phyloP scores from a whole-genome alignment of 1,139 yeast species.

The Hyphopichia wangnamkhiaoensis region DNA sequence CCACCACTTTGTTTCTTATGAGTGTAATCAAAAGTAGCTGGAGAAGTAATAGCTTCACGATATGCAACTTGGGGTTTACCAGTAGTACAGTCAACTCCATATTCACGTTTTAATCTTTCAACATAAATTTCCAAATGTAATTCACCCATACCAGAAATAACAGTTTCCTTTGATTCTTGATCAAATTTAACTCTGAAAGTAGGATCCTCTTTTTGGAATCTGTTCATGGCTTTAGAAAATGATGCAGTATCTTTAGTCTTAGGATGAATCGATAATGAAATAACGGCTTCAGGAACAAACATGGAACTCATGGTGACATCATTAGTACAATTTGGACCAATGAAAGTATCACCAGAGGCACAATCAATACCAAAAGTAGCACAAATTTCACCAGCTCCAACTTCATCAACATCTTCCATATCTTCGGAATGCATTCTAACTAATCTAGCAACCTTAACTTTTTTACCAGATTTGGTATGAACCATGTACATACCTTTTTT shows the following conservation, averaged over 20 bases:
- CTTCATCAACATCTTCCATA: slow-evolving; percentile 96
- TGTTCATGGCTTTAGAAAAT: slow-evolving; percentile 93
- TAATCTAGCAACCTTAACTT: slow-evolving; percentile 89
- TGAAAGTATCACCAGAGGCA: slow-evolving; percentile 98
- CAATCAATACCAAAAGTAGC: slow-evolving; percentile 99
- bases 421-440: slow-evolving; percentile 99
- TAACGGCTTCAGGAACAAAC: slow-evolving; percentile 98
- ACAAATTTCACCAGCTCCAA: slow-evolving; percentile 98
- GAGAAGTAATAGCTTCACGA: slow-evolving; percentile 82
- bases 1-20: slow-evolving; percentile 99
- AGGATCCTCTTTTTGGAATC: slow-evolving; percentile 98
- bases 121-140: slow-evolving; percentile 94
- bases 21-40: slow-evolving; percentile 85
- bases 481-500: slow-evolving; percentile 88
- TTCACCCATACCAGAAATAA: slow-evolving; percentile 98
- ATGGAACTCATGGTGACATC: slow-evolving; percentile 92
- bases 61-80: slow-evolving; percentile 98
- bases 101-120: slow-evolving; percentile 97
- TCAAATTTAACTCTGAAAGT: slow-evolving; percentile 93
- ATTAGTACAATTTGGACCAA: slow-evolving; percentile 67
- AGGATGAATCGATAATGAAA: slow-evolving; percentile 87
- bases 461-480: slow-evolving; percentile 90
- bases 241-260: slow-evolving; percentile 80
- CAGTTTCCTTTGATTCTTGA: slow-evolving; percentile 89
- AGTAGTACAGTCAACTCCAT: slow-evolving; percentile 90